Evolutionary conservation across 1,139 yeast species (phyloP).

Genomic region (Debaryomyces psychrophilus): DNA sequence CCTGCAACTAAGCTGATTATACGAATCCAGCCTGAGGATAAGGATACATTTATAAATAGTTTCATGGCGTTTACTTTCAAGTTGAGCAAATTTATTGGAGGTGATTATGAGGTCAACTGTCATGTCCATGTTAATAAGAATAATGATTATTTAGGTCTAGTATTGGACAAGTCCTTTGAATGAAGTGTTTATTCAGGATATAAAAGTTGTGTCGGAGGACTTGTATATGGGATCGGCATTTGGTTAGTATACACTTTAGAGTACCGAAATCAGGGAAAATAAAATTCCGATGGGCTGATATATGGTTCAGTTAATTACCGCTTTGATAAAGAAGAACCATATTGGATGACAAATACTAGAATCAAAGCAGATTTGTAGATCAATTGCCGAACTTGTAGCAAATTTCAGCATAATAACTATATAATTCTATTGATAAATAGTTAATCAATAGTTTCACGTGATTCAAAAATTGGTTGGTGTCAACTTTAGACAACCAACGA

Average conservation of each 20-base stretch:
- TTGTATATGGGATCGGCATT: too few species aligned
- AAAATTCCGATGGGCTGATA: too few species aligned
- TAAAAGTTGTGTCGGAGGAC: background rate
- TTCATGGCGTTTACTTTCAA: constrained; percentile 35
- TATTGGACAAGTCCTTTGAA: constrained; percentile 11
- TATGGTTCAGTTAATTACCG: too few species aligned
- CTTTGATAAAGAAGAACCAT: too few species aligned
- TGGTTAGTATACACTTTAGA: too few species aligned
- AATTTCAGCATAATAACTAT: background rate
- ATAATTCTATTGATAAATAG: background rate
- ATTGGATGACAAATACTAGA: too few species aligned
- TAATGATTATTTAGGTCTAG: constrained; percentile 24
- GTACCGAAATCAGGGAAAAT: too few species aligned
- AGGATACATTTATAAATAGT: constrained; percentile 31
- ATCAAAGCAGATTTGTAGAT: too few species aligned
- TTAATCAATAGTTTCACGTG: background rate
- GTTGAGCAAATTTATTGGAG: constrained; percentile 29
- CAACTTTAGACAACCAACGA: background rate
- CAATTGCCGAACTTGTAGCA: too few species aligned
- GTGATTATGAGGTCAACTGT: constrained; percentile 27
- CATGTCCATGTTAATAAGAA: constrained; percentile 22
- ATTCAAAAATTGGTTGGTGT: background rate
- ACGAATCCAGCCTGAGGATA: constrained; percentile 32
- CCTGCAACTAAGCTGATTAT: constrained; percentile 26
- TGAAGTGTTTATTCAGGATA: background rate